phyloP scores from a whole-genome alignment of 202 grass and related monocot genomes.

The Brachypodium distachyon region DNA sequence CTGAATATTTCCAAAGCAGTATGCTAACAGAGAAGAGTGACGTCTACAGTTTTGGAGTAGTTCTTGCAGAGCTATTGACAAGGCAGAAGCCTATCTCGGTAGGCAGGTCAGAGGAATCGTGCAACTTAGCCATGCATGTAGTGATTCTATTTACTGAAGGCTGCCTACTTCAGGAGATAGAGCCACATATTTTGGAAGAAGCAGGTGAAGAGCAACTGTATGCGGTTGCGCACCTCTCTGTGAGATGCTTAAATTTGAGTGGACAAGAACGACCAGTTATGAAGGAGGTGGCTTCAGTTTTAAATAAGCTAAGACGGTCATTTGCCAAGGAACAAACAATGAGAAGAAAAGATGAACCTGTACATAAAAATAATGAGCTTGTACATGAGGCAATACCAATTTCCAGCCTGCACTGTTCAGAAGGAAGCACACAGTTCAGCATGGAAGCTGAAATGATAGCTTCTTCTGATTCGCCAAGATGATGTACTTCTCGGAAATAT shows the following conservation, averaged over 20 bases:
- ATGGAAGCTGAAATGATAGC: slow-evolving; percentile 16
- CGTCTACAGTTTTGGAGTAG: slow-evolving; percentile 55
- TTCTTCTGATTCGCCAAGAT: slow-evolving; percentile 22
- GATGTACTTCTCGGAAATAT: neutral
- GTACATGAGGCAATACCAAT: neutral
- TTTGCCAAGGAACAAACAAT: neutral
- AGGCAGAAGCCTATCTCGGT: slow-evolving; percentile 42
- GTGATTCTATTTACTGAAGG: slow-evolving; percentile 35
- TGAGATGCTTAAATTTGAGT: slow-evolving; percentile 42
- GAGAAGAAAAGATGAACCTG: neutral
- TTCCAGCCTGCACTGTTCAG: neutral
- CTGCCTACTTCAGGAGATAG: slow-evolving; percentile 26
- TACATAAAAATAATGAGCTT: slow-evolving; percentile 6
- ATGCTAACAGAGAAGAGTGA: slow-evolving; percentile 47
- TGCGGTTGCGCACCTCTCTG: slow-evolving; percentile 30
- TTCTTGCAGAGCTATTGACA: slow-evolving; percentile 46
- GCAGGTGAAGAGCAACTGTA: slow-evolving; percentile 34
- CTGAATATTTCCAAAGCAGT: slow-evolving; percentile 46
- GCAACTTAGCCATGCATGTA: slow-evolving; percentile 54
- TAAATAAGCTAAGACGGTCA: slow-evolving; percentile 26
- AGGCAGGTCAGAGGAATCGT: slow-evolving; percentile 36
- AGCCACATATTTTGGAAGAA: slow-evolving; percentile 32
- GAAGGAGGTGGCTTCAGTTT: slow-evolving; percentile 40
- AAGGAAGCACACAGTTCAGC: slow-evolving; percentile 25
- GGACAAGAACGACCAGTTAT: slow-evolving; percentile 44